Evolutionary conservation across 495 filamentous ascomycete species (phyloP).

Genomic region (Chaetomium fimeti): DNA sequence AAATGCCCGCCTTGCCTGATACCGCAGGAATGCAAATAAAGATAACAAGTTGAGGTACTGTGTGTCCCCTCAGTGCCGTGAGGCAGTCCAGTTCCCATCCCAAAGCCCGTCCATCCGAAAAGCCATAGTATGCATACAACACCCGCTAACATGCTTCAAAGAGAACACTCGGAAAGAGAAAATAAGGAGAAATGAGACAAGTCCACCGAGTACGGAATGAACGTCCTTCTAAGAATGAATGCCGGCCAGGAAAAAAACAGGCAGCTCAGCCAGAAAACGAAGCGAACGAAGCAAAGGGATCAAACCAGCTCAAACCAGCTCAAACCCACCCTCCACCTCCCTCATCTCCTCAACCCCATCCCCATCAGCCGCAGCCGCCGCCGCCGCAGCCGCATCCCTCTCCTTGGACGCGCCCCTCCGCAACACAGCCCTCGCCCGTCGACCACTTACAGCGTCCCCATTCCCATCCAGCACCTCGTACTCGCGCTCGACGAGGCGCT

Average conservation of each 20-base stretch:
- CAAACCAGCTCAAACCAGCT: slow-evolving; percentile 38
- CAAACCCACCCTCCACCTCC: slow-evolving; percentile 48
- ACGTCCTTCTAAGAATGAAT: neutral
- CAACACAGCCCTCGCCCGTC: slow-evolving; percentile 37
- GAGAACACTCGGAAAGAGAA: neutral
- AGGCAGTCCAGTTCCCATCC: slow-evolving; percentile 1
- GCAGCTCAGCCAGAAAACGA: too few relatives aligned
- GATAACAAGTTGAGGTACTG: neutral
- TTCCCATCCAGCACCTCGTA: slow-evolving; percentile 49
- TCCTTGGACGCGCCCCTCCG: neutral
- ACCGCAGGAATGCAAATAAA: neutral
- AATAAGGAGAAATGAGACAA: neutral
- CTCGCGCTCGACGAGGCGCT: slow-evolving; percentile 49
- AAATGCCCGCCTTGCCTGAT: neutral
- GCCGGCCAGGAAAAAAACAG: too few relatives aligned
- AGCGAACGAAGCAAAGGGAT: too few relatives aligned
- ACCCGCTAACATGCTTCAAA: slow-evolving; percentile 6
- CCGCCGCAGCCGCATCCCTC: neutral
- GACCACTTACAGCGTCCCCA: slow-evolving; percentile 45
- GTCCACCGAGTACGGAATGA: neutral
- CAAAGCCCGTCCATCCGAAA: neutral
- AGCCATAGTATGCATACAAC: neutral
- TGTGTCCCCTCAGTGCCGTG: neutral
- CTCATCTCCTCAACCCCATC: slow-evolving; percentile 13
- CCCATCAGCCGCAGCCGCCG: neutral